Base-by-base conservation (phyloP, 805 yeast species). In the Saccharomycopsis javanensis region DNA sequence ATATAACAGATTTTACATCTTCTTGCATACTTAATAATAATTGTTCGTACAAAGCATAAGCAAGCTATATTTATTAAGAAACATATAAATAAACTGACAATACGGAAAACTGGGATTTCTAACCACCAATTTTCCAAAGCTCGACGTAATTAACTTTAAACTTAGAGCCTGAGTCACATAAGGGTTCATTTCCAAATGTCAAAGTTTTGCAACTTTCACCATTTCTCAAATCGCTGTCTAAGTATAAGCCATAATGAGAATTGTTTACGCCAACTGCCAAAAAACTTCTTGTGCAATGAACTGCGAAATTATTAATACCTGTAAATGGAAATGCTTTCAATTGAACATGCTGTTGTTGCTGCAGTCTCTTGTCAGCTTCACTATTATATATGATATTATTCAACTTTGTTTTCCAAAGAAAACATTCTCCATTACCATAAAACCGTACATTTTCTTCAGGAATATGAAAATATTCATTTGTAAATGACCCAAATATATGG, bases 381-480 rank as follows among this genome's bases (percentile, higher is more conserved):
- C 30, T 18, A 5, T 23, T 33, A 33, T 46, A 55, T 2, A 7
- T 54, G 45, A n/a, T 55, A 48, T 4, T 64, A 51, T 18, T 51
- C 58, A 1, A 52, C 56, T 8, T 53, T 51, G 4, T 64, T 59
- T 84, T 86, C 96, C 97, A 92, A 23, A 92, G 74, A 64, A 94
- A 91, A 66, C 98, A 90, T 68, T 92, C 97, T 0, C 97, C 97
- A 70, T 91, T 91, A 0, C 99, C 99, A 64, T 84, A 86, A 71
- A 83, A 92, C 57, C 88, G 76, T 64, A 80, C 81, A 53, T 79
- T 79, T 53, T 88, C 95, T 11, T 52, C 53, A 57, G 83, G 79
- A 1, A 90, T 85, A 58, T 79, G 82, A 58, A 87, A 76, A 56
- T 79, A 75, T 63, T 88, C 96, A 68, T 89, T 89, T 52, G 83